These are phyloP conservation scores for Pseudonitzschia delicatissima DNA, from an alignment of 108 stramenopile species.

Conservation along the genomic window DNA sequence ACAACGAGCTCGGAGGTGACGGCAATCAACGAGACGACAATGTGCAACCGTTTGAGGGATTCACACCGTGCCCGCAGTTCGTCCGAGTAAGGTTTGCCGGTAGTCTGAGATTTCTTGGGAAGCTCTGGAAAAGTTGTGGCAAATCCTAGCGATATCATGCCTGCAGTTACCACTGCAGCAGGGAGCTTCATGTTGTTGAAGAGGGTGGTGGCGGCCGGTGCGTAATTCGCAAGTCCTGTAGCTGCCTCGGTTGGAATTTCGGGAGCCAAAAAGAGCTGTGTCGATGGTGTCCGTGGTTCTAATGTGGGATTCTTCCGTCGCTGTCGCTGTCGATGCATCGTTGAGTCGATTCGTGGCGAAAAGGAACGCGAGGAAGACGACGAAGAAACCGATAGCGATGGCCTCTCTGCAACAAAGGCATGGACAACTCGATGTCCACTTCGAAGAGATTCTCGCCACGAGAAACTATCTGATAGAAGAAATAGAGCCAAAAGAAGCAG, in stretches of 20 bases:
- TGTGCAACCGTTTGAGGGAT: slow-evolving; percentile 6
- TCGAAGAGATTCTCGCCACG: no score
- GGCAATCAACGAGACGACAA: slow-evolving; percentile 17
- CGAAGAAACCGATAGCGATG: no score
- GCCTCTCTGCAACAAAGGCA: no score
- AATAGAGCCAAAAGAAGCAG: no score
- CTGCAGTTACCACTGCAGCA: slow-evolving; percentile 19
- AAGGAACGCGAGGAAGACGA: no score
- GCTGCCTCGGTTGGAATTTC: neutral
- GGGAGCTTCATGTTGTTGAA: slow-evolving; percentile 30
- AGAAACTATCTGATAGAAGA: no score
- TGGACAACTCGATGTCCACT: no score
- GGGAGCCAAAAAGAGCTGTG: no score
- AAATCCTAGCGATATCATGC: slow-evolving; percentile 22
- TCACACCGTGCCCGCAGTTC: neutral
- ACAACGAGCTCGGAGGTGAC: slow-evolving; percentile 22
- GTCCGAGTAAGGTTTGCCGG: neutral
- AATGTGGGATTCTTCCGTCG: no score
- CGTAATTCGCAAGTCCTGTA: slow-evolving; percentile 6
- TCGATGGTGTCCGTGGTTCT: no score
- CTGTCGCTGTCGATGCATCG: no score
- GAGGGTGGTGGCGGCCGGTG: slow-evolving; percentile 23
- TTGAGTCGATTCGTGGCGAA: no score
- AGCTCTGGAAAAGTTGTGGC: neutral
- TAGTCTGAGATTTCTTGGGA: neutral